Base-by-base conservation (phyloP, 2,329 filamentous ascomycete species). In the Botrytis hyacinthi region DNA sequence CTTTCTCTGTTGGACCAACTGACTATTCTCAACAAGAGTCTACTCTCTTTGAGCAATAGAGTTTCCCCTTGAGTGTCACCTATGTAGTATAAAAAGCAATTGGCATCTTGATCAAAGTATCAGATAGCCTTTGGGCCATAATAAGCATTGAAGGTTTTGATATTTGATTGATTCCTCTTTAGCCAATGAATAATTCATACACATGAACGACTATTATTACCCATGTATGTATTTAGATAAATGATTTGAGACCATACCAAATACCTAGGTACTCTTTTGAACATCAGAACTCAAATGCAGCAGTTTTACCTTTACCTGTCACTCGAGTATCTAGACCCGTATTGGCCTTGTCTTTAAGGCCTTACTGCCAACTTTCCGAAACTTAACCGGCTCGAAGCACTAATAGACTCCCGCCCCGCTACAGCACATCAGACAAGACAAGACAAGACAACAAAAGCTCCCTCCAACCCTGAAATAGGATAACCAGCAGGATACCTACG, bases 341-440 rank as follows among this genome's bases (percentile, higher is more conserved):
- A n/a, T 8, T n/a, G 10, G 66, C 66, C 66, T 69, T 44, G 35
- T 42, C 9, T 59, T 12, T 57, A 69, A 57, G 66, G 66, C 22
- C 26, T 5, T 2, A 10, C 16, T 4, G 0, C 3, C 10, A 35
- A 35, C 4, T 6, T 3, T 42, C 66, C 66, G 66, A 59, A 57
- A 1, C 10, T 69, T 69, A 69, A 14, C 66, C 66, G 66, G 20
- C 20, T 32, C 20, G 37, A 57, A n/a, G 54, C 46, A 40, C 42
- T 32, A 66, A 57, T 32, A 37, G 16, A 57, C 63, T 54, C 16
- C 48, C 48, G 48, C 66, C 48, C 66, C 35, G 26, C 66, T 68
- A 68, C 26, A 68, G 48, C 66, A 68, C 66, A 69, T 69, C 66
- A 51, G 66, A 69, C 48, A 69, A 69, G 48, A 57, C 48, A 69